Percentiles rank a stretch among this genome's conserved stretches.
These are phyloP conservation scores for Debaryomyces fabryi DNA, from an alignment of 1,139 yeast species.

Conservation along the genomic window DNA sequence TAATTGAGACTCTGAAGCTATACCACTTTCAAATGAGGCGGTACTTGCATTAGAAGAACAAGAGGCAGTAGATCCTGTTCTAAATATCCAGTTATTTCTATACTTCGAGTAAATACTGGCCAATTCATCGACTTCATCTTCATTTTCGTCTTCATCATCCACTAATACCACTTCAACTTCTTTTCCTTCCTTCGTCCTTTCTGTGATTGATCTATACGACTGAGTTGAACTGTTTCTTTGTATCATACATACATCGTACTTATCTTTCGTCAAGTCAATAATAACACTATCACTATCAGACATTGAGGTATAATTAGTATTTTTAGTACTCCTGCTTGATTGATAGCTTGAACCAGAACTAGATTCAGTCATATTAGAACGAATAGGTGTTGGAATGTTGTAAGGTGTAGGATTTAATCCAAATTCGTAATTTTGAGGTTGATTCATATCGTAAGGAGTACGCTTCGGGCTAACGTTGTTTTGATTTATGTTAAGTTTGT, in stretches of 20 bases:
- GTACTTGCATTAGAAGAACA: slow-evolving; percentile 18
- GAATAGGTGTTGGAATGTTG: background rate
- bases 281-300: slow-evolving; percentile 43
- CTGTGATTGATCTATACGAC: slow-evolving; percentile 45
- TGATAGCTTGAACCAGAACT: slow-evolving; percentile 32
- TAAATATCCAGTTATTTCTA: slow-evolving; percentile 32
- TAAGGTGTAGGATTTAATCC: background rate
- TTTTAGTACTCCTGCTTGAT: slow-evolving; percentile 31
- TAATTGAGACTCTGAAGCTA: slow-evolving; percentile 22
- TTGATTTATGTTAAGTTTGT: background rate
- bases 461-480: background rate
- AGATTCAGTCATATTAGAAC: slow-evolving; percentile 13
- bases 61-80: slow-evolving; percentile 21
- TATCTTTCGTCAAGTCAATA: slow-evolving; percentile 48
- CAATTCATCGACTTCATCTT: slow-evolving; percentile 34
- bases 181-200: slow-evolving; percentile 42
- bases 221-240: slow-evolving; percentile 38
- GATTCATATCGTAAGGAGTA: background rate
- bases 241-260: slow-evolving; percentile 39
- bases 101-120: slow-evolving; percentile 50
- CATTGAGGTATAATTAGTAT: slow-evolving; percentile 21
- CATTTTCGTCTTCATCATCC: slow-evolving; percentile 36
- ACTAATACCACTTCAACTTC: slow-evolving; percentile 51
- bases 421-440: background rate
- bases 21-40: slow-evolving; percentile 23